Evolutionary conservation across 2,329 filamentous ascomycete species (phyloP), one percentile per base, ranked within the genome.

Genomic region (Calonectria multiphialidica): DNA sequence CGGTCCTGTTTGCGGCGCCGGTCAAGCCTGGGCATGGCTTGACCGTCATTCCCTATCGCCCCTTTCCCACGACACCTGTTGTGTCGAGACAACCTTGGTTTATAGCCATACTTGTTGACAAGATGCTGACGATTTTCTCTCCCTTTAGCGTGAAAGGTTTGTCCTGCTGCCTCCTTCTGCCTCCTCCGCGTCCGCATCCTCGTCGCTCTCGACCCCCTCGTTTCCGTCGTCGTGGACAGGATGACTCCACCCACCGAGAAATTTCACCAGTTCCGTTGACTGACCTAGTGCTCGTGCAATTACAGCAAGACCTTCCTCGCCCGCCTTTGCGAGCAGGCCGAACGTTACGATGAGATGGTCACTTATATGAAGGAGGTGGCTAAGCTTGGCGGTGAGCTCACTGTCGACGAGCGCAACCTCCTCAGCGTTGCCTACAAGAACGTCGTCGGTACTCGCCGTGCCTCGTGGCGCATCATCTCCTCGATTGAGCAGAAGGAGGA

Each of bases 271-370:
- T 40, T 66, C 72, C 72, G 73, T 74, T 72, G 65, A 75, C 79
- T 81, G 76, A 82, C 81, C 74, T 73, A 62, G 74, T 77, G 71
- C 72, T 73, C 76, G 68, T 77, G 37, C 66, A 63, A 85, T 63
- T 77, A 76, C 86, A 98, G 95, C 94, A 98, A 98, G 93, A 98
- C 97, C 85, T 98, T 98, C 92, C 95, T 98, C 87, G 97, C 97
- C 88, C 93, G 97, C 90, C 95, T 99, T 86, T 98, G 97, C 91
- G 97, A 98, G 94, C 97, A 99, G 93, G 97, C 97, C 86, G 97
- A 98, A 92, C 96, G 96, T 86, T 99, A 99, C 89, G 96, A 99
- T 96, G 97, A 98, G 90, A 98, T 98, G 96, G 96, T 98, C 82
- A 95, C 93, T 85, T 98, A 96, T 90, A 98, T 98, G 97, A 98